Percentiles rank a stretch among this genome's conserved stretches.
These are phyloP conservation scores for Somion occarium DNA, from an alignment of 1,284 basidiomycete genomes.

Conservation along the genomic window DNA sequence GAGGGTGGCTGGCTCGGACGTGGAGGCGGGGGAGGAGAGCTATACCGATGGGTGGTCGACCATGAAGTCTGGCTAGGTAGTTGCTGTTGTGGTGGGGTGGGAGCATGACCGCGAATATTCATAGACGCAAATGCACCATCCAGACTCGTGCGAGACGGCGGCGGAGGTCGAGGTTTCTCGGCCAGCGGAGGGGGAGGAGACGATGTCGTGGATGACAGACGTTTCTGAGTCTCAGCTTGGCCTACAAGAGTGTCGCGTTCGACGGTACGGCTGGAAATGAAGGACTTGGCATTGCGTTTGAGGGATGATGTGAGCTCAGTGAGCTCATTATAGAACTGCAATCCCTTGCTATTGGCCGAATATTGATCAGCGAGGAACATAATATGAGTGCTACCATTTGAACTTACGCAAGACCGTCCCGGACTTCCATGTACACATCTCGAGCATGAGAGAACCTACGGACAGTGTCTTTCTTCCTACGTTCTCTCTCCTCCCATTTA, in stretches of 20 bases:
- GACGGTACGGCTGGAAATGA: conserved; percentile 56
- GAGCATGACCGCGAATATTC: conserved; percentile 12
- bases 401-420: conserved; percentile 77
- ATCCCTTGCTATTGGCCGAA: conserved; percentile 60
- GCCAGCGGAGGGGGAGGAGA: conserved; percentile 31
- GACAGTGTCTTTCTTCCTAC: conserved; percentile 69
- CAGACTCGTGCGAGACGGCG: conserved; percentile 21
- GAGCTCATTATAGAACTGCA: conserved; percentile 87
- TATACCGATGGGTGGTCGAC: conserved; percentile 13
- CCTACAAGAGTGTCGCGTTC: conserved; percentile 70
- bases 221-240: conserved; percentile 70
- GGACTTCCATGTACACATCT: conserved; percentile 83
- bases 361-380: conserved; percentile 3
- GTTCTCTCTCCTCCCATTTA: conserved; percentile 79
- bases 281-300: conserved; percentile 56
- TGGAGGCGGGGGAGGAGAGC: conserved; percentile 24
- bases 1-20: conserved; percentile 17
- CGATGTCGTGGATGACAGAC: conserved; percentile 42
- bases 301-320: conserved; percentile 61
- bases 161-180: conserved; percentile 22
- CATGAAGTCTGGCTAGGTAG: background rate
- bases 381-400: conserved; percentile 3
- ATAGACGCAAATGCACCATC: background rate
- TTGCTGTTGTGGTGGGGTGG: conserved; percentile 19
- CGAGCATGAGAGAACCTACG: conserved; percentile 69